Percentiles rank a stretch among this genome's conserved stretches.
Evolutionary conservation across 768 basidiomycete species (phyloP).

Genomic region (Agrocybe pediades): DNA sequence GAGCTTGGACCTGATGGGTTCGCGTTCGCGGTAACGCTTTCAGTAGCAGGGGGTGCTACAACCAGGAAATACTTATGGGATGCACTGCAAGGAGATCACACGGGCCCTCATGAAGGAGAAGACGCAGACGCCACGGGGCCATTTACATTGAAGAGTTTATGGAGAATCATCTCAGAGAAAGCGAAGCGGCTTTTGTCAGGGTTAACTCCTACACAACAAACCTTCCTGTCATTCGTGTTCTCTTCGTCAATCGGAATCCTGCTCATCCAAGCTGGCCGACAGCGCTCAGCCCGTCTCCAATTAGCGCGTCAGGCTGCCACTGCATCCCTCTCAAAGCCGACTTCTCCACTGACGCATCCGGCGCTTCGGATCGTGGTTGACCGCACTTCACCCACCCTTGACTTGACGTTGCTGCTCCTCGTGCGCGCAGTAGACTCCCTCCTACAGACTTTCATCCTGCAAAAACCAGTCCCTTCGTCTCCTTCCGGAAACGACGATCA

Average conservation of each 20-base stretch:
- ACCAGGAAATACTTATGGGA: constrained; percentile 47
- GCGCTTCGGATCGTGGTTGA: constrained; percentile 4
- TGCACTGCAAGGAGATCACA: neutral
- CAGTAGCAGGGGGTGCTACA: constrained; percentile 64
- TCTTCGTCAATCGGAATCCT: constrained; percentile 58
- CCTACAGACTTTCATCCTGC: constrained; percentile 52
- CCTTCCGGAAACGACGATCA: neutral
- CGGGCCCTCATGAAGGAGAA: neutral
- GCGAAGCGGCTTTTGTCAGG: constrained; percentile 20
- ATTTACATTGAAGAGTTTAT: neutral
- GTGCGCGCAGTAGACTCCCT: constrained; percentile 70
- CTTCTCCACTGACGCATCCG: constrained; percentile 3
- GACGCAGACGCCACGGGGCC: neutral
- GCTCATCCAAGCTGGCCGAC: constrained; percentile 56
- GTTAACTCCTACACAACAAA: constrained; percentile 44
- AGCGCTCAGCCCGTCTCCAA: constrained; percentile 27
- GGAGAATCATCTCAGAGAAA: constrained; percentile 6
- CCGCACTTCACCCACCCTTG: constrained; percentile 57
- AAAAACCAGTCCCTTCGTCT: constrained; percentile 17
- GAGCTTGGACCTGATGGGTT: constrained; percentile 68
- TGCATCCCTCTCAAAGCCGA: constrained; percentile 1
- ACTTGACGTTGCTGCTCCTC: constrained; percentile 66
- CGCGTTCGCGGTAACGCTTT: constrained; percentile 65
- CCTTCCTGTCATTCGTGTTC: constrained; percentile 59
- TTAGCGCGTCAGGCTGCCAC: neutral